phyloP scores from a whole-genome alignment of 257 asterid genomes.

The Salvia hispanica region DNA sequence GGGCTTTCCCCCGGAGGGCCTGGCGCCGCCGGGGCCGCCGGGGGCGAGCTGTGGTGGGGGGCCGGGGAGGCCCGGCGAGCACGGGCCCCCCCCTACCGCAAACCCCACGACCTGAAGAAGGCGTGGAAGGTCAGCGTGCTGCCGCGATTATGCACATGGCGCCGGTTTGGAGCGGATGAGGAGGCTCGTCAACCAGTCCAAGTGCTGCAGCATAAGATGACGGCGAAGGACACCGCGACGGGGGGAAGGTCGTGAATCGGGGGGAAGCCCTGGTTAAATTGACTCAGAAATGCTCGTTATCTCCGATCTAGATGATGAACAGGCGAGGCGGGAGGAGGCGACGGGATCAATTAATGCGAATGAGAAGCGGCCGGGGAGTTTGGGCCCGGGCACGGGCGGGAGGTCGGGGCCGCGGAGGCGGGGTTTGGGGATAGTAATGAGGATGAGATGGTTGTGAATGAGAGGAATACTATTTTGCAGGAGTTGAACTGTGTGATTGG shows the following conservation, averaged over 20 bases:
- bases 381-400: neutral
- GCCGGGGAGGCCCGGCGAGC: slow-evolving; percentile 45
- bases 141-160: slow-evolving; percentile 65
- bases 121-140: slow-evolving; percentile 48
- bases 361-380: slow-evolving; percentile 44
- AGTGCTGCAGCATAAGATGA: slow-evolving; percentile 64
- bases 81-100: slow-evolving; percentile 66
- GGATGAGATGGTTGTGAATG: slow-evolving; percentile 5
- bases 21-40: slow-evolving; percentile 90
- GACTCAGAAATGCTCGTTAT: slow-evolving; percentile 34
- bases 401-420: slow-evolving; percentile 20
- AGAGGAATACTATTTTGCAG: slow-evolving; percentile 27
- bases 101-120: slow-evolving; percentile 46
- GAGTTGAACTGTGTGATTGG: slow-evolving; percentile 32
- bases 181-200: slow-evolving; percentile 56
- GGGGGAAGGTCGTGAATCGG: slow-evolving; percentile 50
- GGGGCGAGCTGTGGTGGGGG: slow-evolving; percentile 65
- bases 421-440: slow-evolving; percentile 33
- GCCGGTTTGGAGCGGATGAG: slow-evolving; percentile 40
- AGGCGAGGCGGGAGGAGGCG: neutral
- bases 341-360: neutral
- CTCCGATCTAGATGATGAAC: slow-evolving; percentile 1
- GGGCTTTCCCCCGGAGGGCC: slow-evolving; percentile 62
- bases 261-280: slow-evolving; percentile 48
- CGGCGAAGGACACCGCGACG: slow-evolving; percentile 51